phyloP scores from a whole-genome alignment of 2,329 filamentous ascomycete genomes.

The Phyllosticta ampelicida region DNA sequence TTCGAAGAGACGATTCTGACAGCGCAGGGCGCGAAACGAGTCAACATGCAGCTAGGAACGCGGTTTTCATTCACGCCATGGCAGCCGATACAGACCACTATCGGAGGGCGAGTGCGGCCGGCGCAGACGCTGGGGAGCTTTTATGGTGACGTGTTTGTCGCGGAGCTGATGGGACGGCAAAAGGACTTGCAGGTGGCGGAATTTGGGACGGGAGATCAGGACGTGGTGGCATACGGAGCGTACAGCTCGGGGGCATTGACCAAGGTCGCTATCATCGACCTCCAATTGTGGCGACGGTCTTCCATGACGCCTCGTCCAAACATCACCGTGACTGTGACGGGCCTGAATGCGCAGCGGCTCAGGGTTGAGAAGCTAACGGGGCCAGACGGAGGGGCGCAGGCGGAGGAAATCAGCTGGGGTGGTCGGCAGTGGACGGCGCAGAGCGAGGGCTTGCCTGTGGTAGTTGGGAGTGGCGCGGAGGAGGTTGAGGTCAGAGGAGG shows the following conservation, averaged over 20 bases:
- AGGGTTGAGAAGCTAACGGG: not conserved
- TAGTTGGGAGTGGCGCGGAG: not conserved
- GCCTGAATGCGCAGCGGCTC: not conserved
- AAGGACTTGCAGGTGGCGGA: not conserved
- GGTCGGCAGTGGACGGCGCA: slow-evolving; percentile 4
- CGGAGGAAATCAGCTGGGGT: not conserved
- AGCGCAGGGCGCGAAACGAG: not conserved
- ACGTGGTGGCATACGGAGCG: not conserved
- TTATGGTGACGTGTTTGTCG: slow-evolving; percentile 4
- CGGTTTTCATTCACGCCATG: slow-evolving; percentile 3
- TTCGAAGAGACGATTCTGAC: not conserved
- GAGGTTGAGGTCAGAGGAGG: not conserved
- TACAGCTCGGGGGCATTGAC: not conserved
- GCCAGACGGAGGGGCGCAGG: not conserved
- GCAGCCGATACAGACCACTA: not conserved
- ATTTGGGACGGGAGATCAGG: not conserved
- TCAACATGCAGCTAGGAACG: slow-evolving; percentile 6
- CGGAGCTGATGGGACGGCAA: not conserved
- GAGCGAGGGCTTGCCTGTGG: slow-evolving; percentile 2
- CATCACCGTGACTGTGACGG: not conserved
- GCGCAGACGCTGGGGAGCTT: slow-evolving; percentile 7
- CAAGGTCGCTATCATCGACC: slow-evolving; percentile 1
- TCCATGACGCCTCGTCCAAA: not conserved
- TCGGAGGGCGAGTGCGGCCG: not conserved
- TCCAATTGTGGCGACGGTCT: slow-evolving; percentile 1